A percentile compares a stretch with the other conserved stretches of the same genome.
phyloP scores from a whole-genome alignment of 2,329 filamentous ascomycete species.

The Phaeoacremonium minimum region DNA sequence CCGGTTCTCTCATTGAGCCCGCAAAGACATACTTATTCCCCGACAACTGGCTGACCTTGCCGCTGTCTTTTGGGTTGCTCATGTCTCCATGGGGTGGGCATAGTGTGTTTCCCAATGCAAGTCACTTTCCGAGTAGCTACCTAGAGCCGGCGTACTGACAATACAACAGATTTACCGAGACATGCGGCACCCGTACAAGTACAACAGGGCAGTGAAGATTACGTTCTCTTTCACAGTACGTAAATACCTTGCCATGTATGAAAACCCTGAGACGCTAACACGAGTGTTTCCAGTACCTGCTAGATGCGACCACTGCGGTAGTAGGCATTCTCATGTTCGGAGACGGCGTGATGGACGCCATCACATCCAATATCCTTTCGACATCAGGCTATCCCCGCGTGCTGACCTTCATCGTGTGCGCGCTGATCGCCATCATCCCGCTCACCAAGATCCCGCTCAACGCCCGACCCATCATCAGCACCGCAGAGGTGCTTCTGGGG shows the following conservation, averaged over 20 bases:
- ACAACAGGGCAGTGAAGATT: constrained; percentile 66
- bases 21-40: constrained; percentile 79
- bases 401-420: constrained; percentile 74
- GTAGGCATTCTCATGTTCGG: constrained; percentile 93
- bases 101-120: constrained; percentile 73
- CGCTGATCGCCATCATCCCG: constrained; percentile 88
- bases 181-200: constrained; percentile 75
- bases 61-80: constrained; percentile 82
- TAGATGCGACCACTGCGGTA: constrained; percentile 79
- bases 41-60: constrained; percentile 79
- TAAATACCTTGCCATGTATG: constrained; percentile 4
- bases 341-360: constrained; percentile 78
- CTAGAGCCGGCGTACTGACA: not conserved
- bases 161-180: constrained; percentile 52
- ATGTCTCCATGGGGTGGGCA: constrained; percentile 71
- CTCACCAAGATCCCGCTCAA: constrained; percentile 93
- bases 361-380: constrained; percentile 84
- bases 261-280: constrained; percentile 8
- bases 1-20: constrained; percentile 80
- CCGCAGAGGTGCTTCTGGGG: constrained; percentile 74
- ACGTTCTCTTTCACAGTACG: constrained; percentile 82
- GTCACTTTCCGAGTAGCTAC: no score
- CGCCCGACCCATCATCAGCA: constrained; percentile 81
- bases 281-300: constrained; percentile 51
- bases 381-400: constrained; percentile 68